These are phyloP conservation scores for Hymenotorrendiella dingleyae DNA, from an alignment of 2,329 filamentous ascomycete genomes.

Conservation along the genomic window DNA sequence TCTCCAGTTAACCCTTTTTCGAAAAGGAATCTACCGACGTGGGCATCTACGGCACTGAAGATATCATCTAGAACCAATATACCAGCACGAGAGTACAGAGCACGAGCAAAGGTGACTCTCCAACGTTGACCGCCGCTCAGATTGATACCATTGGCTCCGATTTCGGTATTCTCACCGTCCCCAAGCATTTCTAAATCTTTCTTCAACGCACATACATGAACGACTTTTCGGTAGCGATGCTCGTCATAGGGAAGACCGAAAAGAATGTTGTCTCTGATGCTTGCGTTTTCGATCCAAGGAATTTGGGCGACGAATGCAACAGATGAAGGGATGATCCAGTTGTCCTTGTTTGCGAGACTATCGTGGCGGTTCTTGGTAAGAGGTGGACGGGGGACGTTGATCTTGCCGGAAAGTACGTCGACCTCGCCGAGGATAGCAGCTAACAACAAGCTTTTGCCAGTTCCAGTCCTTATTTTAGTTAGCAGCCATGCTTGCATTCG, in stretches of 20 bases:
- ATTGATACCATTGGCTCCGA: slow-evolving; percentile 80
- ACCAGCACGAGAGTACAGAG: slow-evolving; percentile 72
- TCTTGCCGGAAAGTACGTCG: slow-evolving; percentile 57
- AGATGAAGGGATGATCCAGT: slow-evolving; percentile 65
- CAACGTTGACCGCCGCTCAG: slow-evolving; percentile 79
- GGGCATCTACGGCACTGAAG: slow-evolving; percentile 74
- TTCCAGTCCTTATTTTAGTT: no score
- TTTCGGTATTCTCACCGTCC: slow-evolving; percentile 74
- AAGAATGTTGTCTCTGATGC: slow-evolving; percentile 70
- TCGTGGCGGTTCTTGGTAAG: slow-evolving; percentile 52
- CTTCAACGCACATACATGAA: slow-evolving; percentile 66
- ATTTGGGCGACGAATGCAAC: slow-evolving; percentile 72
- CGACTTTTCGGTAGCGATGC: slow-evolving; percentile 63
- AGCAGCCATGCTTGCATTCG: no score
- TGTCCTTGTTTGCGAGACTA: slow-evolving; percentile 47
- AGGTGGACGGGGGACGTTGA: slow-evolving; percentile 50
- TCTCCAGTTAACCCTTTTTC: slow-evolving; percentile 69
- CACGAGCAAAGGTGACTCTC: slow-evolving; percentile 73
- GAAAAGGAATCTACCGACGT: slow-evolving; percentile 74
- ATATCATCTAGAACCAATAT: slow-evolving; percentile 78
- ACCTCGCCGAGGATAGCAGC: slow-evolving; percentile 70
- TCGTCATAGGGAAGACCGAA: slow-evolving; percentile 68
- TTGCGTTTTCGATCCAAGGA: slow-evolving; percentile 81
- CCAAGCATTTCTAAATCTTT: slow-evolving; percentile 72
- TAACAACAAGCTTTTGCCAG: slow-evolving; percentile 71